Base-by-base conservation (phyloP, 2,329 filamentous ascomycete genomes). In the Hypomyces rosellus region DNA sequence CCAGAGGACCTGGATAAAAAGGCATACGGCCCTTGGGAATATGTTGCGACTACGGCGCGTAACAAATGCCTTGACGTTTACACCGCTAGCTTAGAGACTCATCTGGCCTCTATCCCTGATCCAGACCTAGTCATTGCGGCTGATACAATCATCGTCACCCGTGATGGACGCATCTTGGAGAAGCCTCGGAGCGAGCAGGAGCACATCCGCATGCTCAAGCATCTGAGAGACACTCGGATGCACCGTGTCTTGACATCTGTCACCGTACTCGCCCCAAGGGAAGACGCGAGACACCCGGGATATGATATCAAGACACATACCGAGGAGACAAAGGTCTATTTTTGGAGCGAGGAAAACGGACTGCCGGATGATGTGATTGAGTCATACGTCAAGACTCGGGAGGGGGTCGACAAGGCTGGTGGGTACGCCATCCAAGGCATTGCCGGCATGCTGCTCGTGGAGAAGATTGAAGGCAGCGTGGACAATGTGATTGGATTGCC, bases 401-500 rank as follows among this genome's bases (percentile, higher is more conserved):
- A 99, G 74, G 93, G 93, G 2, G 90, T 83, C 11, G 93, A 97
- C 69, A 99, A 97, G 75, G 93, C 93, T 0, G 93, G 93, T 2
- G 93, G 93, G 0, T 99, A 99, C 68, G 93, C 89, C 1, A 81
- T 99, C 48, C 93, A 99, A 69, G 93, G 92, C 0, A 74, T 92
- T 11, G 93, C 88, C 1, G 86, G 88, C 8, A 84, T 96, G 65
- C 75, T 99, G 53, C 69, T 99, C 51, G 84, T 99, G 12, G 90
- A 96, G 66, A 86, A 79, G 67, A 87, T 99, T 57, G 88, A 96
- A 56, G 93, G 93, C 11, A 84, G 82, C 49, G 88, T 89, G 61
- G 93, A 99, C 73, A 97, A 97, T 67, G 93, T 97, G 1, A 84
- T 99, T 25, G 93, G 93, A 0, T 67, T 99, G 67, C 93, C 93